A percentile compares a stretch with the other conserved stretches of the same genome.
Evolutionary conservation across 306 rosid genomes (phyloP).

Genomic region (Corylus avellana): DNA sequence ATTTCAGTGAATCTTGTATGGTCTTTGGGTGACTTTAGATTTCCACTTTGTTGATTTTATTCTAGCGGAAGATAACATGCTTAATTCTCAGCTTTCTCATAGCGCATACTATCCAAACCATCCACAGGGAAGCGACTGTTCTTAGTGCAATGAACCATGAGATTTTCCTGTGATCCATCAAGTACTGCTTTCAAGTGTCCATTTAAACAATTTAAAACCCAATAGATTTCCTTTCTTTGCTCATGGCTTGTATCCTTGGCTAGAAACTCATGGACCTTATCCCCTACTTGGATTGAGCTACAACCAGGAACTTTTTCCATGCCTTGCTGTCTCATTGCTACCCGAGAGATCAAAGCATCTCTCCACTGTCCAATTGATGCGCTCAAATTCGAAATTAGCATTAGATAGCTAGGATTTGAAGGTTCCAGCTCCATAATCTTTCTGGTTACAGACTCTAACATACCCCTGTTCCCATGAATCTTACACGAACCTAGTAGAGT

Average conservation of each 20-base stretch:
- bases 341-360: slow-evolving; percentile 25
- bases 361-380: slow-evolving; percentile 39
- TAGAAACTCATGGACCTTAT: slow-evolving; percentile 33
- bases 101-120: not conserved
- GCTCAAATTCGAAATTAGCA: slow-evolving; percentile 37
- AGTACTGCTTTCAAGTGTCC: slow-evolving; percentile 20
- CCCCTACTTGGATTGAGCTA: slow-evolving; percentile 38
- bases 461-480: slow-evolving; percentile 30
- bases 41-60: too few species aligned
- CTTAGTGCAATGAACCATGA: not conserved
- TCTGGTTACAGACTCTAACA: slow-evolving; percentile 25
- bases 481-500: slow-evolving; percentile 32
- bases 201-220: slow-evolving; percentile 17
- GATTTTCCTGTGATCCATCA: slow-evolving; percentile 6
- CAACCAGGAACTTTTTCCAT: slow-evolving; percentile 41
- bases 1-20: too few species aligned
- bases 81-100: slow-evolving; percentile 2
- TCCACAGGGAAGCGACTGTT: not conserved
- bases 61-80: too few species aligned
- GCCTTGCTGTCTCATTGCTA: slow-evolving; percentile 36
- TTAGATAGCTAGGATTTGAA: slow-evolving; percentile 30
- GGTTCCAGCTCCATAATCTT: slow-evolving; percentile 35
- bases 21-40: too few species aligned
- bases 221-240: slow-evolving; percentile 26
- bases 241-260: slow-evolving; percentile 30